Percentiles rank a stretch among this genome's conserved stretches.
These are phyloP conservation scores for Aspergillus indologenus DNA, from an alignment of 495 filamentous ascomycete species.

Conservation along the genomic window DNA sequence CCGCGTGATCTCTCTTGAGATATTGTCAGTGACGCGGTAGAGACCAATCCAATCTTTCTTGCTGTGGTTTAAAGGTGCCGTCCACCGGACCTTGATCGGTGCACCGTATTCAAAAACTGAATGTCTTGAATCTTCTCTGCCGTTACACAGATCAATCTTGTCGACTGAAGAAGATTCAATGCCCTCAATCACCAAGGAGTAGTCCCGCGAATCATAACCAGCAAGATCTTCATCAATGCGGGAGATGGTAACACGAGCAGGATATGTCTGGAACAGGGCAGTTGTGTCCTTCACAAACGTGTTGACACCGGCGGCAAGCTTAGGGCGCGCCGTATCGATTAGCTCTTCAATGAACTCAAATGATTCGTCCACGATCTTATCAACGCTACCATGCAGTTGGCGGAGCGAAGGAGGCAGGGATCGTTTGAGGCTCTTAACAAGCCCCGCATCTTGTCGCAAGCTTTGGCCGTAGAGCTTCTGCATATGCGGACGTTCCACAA, in stretches of 20 bases:
- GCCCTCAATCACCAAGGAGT: slow-evolving; percentile 71
- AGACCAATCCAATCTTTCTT: slow-evolving; percentile 94
- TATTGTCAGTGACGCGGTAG: slow-evolving; percentile 92
- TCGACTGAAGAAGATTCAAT: slow-evolving; percentile 54
- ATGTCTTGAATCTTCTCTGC: slow-evolving; percentile 61
- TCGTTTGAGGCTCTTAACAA: slow-evolving; percentile 84
- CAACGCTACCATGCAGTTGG: slow-evolving; percentile 77
- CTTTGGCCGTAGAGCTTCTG: slow-evolving; percentile 90
- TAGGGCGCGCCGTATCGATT: slow-evolving; percentile 81
- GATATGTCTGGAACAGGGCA: slow-evolving; percentile 84
- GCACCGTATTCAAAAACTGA: slow-evolving; percentile 84
- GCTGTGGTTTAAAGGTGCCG: slow-evolving; percentile 84
- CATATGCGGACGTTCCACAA: slow-evolving; percentile 97
- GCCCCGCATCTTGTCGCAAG: slow-evolving; percentile 80
- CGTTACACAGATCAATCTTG: slow-evolving; percentile 42
- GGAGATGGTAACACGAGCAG: slow-evolving; percentile 81
- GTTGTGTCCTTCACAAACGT: slow-evolving; percentile 86
- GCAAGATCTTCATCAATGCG: slow-evolving; percentile 77
- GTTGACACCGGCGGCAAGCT: slow-evolving; percentile 79
- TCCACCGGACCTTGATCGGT: slow-evolving; percentile 89
- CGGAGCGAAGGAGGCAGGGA: slow-evolving; percentile 78
- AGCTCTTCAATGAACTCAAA: slow-evolving; percentile 88
- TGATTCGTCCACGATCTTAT: slow-evolving; percentile 80
- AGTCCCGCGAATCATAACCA: slow-evolving; percentile 79
- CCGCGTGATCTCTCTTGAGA: slow-evolving; percentile 74